phyloP scores from a whole-genome alignment of 2,329 filamentous ascomycete species.

The Emergomyces orientalis region DNA sequence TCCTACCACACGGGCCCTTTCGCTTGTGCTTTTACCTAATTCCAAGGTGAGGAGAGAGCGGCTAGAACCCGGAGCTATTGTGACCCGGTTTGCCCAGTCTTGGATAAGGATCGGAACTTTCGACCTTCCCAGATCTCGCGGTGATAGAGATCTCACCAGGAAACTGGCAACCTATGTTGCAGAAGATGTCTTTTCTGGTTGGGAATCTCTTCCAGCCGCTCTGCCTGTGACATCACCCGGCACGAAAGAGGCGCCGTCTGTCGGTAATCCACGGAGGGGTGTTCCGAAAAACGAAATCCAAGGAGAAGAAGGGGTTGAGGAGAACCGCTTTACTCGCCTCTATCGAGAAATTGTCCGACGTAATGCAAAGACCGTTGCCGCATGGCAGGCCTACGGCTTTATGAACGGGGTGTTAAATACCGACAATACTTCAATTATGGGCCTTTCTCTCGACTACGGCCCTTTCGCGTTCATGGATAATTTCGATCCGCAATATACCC shows the following conservation, averaged over 20 bases:
- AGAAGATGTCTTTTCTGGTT: conserved; percentile 78
- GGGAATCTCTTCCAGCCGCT: conserved; percentile 66
- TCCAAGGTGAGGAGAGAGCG: conserved; percentile 67
- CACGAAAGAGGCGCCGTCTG: conserved; percentile 27
- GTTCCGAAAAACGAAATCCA: conserved; percentile 53
- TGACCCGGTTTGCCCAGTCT: conserved; percentile 78
- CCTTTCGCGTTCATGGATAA: conserved; percentile 97
- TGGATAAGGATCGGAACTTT: conserved; percentile 96
- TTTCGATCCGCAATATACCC: conserved; percentile 89
- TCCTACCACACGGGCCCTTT: conserved; percentile 76
- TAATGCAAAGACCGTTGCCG: conserved; percentile 79
- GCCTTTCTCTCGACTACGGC: conserved; percentile 86
- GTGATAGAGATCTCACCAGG: conserved; percentile 65
- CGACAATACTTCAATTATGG: conserved; percentile 88
- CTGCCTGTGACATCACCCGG: conserved; percentile 35
- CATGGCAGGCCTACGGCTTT: conserved; percentile 98
- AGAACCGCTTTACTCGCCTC: conserved; percentile 79
- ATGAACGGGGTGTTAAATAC: conserved; percentile 98
- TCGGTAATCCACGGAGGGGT: conserved; percentile 42
- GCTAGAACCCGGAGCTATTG: conserved; percentile 83
- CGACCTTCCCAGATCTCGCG: conserved; percentile 74
- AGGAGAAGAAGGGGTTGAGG: conserved; percentile 56
- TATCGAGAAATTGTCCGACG: conserved; percentile 79
- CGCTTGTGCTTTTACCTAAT: conserved; percentile 66
- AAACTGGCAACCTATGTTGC: conserved; percentile 72